Conservation (phyloP, 2,329 filamentous ascomycete genomes). For the Waltergamsia citrina region DNA sequence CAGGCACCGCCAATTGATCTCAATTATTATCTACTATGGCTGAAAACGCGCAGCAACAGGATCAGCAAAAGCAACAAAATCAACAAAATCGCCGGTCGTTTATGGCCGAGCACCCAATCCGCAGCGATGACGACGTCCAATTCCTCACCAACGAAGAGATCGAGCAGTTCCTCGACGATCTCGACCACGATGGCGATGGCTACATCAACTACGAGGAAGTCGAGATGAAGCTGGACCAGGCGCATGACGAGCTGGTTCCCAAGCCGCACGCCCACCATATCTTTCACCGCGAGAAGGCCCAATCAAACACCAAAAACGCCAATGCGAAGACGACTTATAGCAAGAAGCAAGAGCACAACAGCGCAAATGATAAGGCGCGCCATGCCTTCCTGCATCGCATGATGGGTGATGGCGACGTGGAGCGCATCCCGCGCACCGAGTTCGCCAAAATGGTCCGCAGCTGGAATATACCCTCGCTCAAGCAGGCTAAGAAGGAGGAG, state of each 20-base stretch:
- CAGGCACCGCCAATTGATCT: too few relatives aligned
- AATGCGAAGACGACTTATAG: too few relatives aligned
- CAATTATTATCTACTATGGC: too few relatives aligned
- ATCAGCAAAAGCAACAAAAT: too few relatives aligned
- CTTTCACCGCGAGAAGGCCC: constrained; percentile 1
- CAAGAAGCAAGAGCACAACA: constrained; percentile 11
- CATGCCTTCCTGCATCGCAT: constrained; percentile 42
- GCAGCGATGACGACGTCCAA: constrained; percentile 13
- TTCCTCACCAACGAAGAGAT: constrained; percentile 39
- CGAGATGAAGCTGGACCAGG: constrained; percentile 41
- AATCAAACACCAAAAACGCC: too few relatives aligned
- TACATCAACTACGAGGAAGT: constrained; percentile 41
- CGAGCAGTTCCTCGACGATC: constrained; percentile 37
- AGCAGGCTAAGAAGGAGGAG: constrained; percentile 35
- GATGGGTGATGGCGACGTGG: constrained; percentile 27
- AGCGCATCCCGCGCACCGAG: constrained; percentile 32
- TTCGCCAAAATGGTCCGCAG: constrained; percentile 31
- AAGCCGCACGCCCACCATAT: constrained; percentile 30
- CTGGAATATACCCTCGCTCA: constrained; percentile 38
- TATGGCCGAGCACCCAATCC: constrained; percentile 15
- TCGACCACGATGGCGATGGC: constrained; percentile 42
- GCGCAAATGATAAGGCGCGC: constrained; percentile 26
- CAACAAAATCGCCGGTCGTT: constrained; percentile 5
- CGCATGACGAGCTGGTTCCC: constrained; percentile 39
- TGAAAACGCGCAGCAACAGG: too few relatives aligned